Base-by-base conservation (phyloP, 176 grass and related monocot species). In the Musa schizocarpa region DNA sequence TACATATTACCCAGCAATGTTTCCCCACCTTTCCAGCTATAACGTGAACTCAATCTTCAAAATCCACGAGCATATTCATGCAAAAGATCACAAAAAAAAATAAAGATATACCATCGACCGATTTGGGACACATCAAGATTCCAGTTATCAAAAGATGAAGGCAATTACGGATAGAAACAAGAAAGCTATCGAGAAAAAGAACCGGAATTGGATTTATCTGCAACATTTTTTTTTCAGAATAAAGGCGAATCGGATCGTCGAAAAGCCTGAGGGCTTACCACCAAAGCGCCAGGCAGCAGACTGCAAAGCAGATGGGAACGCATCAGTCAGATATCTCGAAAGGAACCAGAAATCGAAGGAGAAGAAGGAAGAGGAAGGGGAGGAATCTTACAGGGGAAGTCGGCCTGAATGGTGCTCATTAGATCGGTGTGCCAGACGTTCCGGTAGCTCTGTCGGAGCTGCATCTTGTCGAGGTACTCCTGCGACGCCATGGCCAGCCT, bases 391-490 rank as follows among this genome's bases (percentile, higher is more conserved):
- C 95, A 94, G 59, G 95, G 95, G 82, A 78, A 87, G 54, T 98
- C 95, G 52, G 82, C 88, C 81, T 76, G 49, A 59, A 98, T 89
- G 67, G 95, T 80, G 86, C 72, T 80, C 20, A 72, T 74, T 78
- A 99, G 88, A 63, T 99, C 90, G 50, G 90, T 86, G 86, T 94
- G 90, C 90, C 90, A 99, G 66, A 99, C 55, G 85, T 98, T 98
- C 69, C 86, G 88, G 82, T 98, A 98, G 88, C 74, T 84, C 90
- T 94, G 88, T 27, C 95, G 95, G 68, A 87, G 86, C 78, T 98
- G 77, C 95, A 94, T 89, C 90, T 94, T 99, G 43, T 99, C 88
- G 27, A 94, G 17, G 61, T 83, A 76, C 50, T 76, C 84, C 90
- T 92, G 95, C 75, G 84, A 90, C 72, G 89, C 75, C 86, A 92